These are phyloP conservation scores for Pouteria campechiana DNA, from an alignment of 179 eudicot species.

Conservation along the genomic window DNA sequence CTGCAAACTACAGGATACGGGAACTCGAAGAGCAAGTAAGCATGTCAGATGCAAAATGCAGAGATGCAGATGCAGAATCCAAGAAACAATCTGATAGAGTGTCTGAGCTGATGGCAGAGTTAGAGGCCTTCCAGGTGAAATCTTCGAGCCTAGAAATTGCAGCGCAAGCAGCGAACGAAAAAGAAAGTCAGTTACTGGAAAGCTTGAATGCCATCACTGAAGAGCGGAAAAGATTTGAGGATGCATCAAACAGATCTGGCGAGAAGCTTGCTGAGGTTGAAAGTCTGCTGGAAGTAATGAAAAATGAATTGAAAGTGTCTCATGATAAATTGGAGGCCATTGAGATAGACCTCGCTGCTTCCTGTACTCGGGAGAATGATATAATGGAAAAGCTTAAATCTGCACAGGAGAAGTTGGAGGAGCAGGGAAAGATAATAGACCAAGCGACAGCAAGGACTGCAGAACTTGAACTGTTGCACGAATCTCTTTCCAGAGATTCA, in stretches of 20 bases:
- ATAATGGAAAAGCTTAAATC: conserved; percentile 58
- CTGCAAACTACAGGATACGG: conserved; percentile 36
- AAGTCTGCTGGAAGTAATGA: conserved; percentile 20
- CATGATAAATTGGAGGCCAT: conserved; percentile 28
- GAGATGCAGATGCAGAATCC: conserved; percentile 46
- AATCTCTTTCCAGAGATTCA: conserved; percentile 34
- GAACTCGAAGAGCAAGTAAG: conserved; percentile 69
- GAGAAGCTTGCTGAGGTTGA: conserved; percentile 34
- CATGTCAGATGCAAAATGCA: conserved; percentile 39
- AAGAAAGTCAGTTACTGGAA: conserved; percentile 24
- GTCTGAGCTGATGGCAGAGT: conserved; percentile 40
- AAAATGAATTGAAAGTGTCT: conserved; percentile 21
- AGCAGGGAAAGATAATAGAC: conserved; percentile 40
- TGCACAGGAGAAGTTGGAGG: conserved; percentile 55
- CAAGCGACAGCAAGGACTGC: conserved; percentile 38
- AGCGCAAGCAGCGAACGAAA: conserved; percentile 17
- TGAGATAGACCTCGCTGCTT: conserved; percentile 34
- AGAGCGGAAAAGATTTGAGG: conserved; percentile 30
- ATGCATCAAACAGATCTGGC: conserved; percentile 10
- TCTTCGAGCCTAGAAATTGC: conserved; percentile 28
- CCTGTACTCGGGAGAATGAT: conserved; percentile 49
- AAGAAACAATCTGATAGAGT: conserved; percentile 37
- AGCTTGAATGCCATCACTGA: conserved; percentile 18
- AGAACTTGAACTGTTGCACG: conserved; percentile 58
- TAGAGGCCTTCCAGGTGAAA: conserved; percentile 22